Percentiles rank a stretch among this genome's conserved stretches.
phyloP scores from a whole-genome alignment of 805 yeast genomes.

The Metschnikowia picachoensis region DNA sequence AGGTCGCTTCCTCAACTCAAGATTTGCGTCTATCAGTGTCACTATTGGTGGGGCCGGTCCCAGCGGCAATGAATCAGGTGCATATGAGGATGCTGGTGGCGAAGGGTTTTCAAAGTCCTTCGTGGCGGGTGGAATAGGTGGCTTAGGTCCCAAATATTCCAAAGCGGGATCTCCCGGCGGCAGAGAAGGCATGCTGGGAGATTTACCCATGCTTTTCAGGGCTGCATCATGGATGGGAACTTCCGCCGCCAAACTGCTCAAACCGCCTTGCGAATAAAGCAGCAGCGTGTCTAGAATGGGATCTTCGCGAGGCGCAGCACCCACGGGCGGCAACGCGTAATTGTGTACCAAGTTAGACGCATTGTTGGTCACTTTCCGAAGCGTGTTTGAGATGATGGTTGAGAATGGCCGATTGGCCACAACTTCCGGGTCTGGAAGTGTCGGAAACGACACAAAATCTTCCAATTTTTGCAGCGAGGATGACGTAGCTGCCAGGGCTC shows the following conservation, averaged over 20 bases:
- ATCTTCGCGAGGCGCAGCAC: not conserved
- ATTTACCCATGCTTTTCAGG: too few species aligned
- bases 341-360: conserved; percentile 35
- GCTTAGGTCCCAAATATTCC: too few species aligned
- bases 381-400: conserved; percentile 33
- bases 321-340: conserved; percentile 9
- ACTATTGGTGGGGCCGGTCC: conserved; percentile 2
- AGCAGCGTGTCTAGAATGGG: conserved; percentile 12
- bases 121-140: too few species aligned
- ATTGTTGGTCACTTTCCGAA: conserved; percentile 40
- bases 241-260: not conserved
- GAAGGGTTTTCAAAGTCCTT: not conserved
- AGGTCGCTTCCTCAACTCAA: not conserved
- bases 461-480: conserved; percentile 9
- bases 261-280: not conserved
- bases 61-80: not conserved
- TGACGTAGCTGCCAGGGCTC: not conserved
- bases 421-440: conserved; percentile 40
- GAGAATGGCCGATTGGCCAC: conserved; percentile 32
- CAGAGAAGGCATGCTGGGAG: too few species aligned
- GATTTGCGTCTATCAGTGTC: not conserved
- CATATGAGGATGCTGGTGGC: not conserved
- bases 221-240: not conserved
- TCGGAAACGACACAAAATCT: conserved; percentile 42
- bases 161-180: too few species aligned